Base-by-base conservation (phyloP, 202 grass and related monocot species). In the Bolboschoenoplectus hybrid region DNA sequence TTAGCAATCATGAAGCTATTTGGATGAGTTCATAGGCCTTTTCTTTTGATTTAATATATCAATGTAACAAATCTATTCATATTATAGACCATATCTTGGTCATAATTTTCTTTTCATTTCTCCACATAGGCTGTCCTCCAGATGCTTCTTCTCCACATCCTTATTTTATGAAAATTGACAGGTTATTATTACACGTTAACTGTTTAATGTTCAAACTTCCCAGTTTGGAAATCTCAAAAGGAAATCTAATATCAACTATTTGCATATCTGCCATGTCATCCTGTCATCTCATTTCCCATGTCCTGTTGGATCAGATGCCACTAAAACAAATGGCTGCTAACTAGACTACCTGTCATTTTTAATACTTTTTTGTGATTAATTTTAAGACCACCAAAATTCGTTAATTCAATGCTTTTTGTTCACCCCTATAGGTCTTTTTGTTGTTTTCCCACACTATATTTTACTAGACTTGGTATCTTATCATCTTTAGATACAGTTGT, bases 91-190 rank as follows among this genome's bases (percentile, higher is more conserved):
- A 64, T 67, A 67, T 50, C 61, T 49, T 67, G 61, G 11, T 82
- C 80, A 82, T 82, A 41, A 40, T 58, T 79, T 40, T 4, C 0
- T 56, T 78, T 40, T 2, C 49, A 55, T 55, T 78, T 78, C 49
- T 51, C 34, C 17, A 56, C 7, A n/a, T 40, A 39, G 14, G 51
- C 13, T 56, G 56, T 40, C 74, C 34, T 19, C 16, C 3, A 58
- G 74, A 78, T 57, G 49, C 52, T 79, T 79, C 52, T 79, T 79
- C 14, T 41, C 75, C 75, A 60, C 6, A 39, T 60, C 7, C 52
- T 58, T 79, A 78, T 19, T 79, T 79, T 79, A 58, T 58, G 51
- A 41, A 79, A 56, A 58, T 79, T 58, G 75, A 58, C 35, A 79
- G 51, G 6, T 79, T 79, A 36, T 58, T 13, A 60, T 7, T 79